Conservation (phyloP, 257 asterid species). For the Eucommia ulmoides region DNA sequence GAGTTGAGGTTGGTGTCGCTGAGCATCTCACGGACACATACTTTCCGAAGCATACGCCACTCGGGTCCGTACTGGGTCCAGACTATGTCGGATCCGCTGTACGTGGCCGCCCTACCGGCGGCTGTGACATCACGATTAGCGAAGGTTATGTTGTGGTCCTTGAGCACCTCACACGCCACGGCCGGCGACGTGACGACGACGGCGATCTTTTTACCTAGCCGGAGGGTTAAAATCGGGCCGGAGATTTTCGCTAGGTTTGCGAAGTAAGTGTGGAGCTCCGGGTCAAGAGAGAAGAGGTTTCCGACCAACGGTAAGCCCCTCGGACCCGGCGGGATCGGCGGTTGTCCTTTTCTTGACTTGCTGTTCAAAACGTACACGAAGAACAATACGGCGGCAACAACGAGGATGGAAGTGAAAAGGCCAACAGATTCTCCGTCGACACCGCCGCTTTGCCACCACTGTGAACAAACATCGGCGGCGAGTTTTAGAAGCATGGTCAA, state of each 20-base stretch:
- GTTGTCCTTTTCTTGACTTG: too few species aligned
- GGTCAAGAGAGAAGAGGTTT: too few species aligned
- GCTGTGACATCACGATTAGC: neutral
- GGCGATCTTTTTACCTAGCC: neutral
- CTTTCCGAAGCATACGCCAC: neutral
- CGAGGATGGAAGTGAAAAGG: too few species aligned
- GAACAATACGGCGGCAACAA: too few species aligned
- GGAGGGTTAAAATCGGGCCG: neutral
- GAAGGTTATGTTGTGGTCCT: neutral
- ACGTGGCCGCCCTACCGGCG: neutral
- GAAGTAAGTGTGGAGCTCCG: neutral
- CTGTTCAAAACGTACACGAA: too few species aligned
- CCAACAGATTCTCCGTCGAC: too few species aligned
- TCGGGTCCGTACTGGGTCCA: neutral
- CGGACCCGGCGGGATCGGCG: neutral
- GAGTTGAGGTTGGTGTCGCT: neutral
- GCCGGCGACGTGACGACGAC: neutral
- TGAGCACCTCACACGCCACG: neutral
- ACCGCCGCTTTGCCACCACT: too few species aligned
- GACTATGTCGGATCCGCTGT: neutral
- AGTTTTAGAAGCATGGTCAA: too few species aligned
- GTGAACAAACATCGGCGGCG: too few species aligned
- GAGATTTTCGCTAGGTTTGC: neutral
- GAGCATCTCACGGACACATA: neutral
- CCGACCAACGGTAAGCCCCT: neutral